Base-by-base conservation (phyloP, 2,329 filamentous ascomycete genomes). In the Lachnellula cervina region DNA sequence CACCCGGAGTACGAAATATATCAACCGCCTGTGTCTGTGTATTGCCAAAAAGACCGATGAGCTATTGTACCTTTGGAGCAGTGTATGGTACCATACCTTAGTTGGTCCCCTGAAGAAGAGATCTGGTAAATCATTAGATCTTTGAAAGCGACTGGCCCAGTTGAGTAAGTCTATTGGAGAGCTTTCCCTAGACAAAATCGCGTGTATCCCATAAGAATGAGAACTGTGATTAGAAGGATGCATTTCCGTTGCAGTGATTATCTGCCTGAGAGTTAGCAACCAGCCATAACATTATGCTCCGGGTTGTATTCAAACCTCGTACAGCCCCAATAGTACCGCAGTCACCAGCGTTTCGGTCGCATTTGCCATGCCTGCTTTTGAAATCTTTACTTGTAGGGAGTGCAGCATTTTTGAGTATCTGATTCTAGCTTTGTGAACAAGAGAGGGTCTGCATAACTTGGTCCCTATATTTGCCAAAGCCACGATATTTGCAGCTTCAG, bases 321-420 rank as follows among this genome's bases (percentile, higher is more conserved):
- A 64, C 19, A 65, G 51, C 1, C 61, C 62, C 13, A 65, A 38
- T 4, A 65, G 54, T 52, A 63, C 52, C 17, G 56, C 60, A 28
- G 58, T 56, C 21, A 58, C 38, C 17, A 51, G 50, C 23, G 55
- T 51, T 45, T 62, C 55, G 13, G 28, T 45, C 14, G 46, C 38
- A 8, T 51, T 43, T 9, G 32, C 42, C 25, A 44, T 42, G 11
- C 25, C 46, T 3, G 35, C 49, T 37, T 47, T 38, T 4, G 56
- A 49, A n/a, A 64, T 59, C 21, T 49, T 46, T 38, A 40, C 32
- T 17, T 55, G 46, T 17, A 61, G 40, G 21, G 55, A 48, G 16
- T 44, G 52, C 7, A 60, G 58, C 7, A 64, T 49, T 16, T 43
- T 25, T 28, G 59, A 52, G 34, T 63, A 63, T 19, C 51, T 25